Evolutionary conservation across 495 filamentous ascomycete genomes (phyloP).

Genomic region (Trichocladium antarcticum): DNA sequence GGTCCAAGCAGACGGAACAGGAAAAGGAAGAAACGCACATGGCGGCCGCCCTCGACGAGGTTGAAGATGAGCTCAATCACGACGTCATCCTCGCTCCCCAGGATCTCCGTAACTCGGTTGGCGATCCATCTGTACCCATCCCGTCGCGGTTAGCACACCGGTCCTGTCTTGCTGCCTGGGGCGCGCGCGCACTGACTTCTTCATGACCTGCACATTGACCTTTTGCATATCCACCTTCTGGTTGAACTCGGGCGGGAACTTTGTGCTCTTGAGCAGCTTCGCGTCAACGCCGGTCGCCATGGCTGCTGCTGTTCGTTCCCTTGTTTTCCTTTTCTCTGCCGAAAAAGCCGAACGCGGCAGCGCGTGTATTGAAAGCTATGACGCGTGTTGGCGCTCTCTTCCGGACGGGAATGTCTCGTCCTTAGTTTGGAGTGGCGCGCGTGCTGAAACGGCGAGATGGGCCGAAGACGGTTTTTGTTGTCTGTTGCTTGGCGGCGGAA

Average conservation of each 20-base stretch:
- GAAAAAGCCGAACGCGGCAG: too few relatives aligned
- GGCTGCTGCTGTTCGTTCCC: not conserved
- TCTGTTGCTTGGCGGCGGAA: not conserved
- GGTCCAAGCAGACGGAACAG: not conserved
- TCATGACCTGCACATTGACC: conserved; percentile 94
- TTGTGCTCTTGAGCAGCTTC: conserved; percentile 78
- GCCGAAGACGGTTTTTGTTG: too few relatives aligned
- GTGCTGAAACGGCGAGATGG: too few relatives aligned
- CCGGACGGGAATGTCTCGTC: too few relatives aligned
- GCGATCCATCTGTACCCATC: conserved; percentile 71
- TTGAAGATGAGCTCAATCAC: conserved; percentile 89
- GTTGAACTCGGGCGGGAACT: conserved; percentile 88
- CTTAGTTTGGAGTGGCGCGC: too few relatives aligned
- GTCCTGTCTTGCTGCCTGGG: too few relatives aligned
- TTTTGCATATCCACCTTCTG: conserved; percentile 95
- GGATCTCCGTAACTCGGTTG: conserved; percentile 69
- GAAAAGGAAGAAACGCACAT: conserved; percentile 45
- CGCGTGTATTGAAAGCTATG: too few relatives aligned
- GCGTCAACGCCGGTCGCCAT: conserved; percentile 74
- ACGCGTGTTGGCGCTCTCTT: too few relatives aligned
- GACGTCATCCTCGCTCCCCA: conserved; percentile 87
- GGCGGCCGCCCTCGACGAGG: conserved; percentile 66
- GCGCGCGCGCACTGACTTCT: conserved; percentile 62
- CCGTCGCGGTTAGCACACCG: too few relatives aligned
- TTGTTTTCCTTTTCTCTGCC: not conserved